Evolutionary conservation across 768 basidiomycete species (phyloP), one percentile per base, ranked within the genome.

Genomic region (Agaricus sinodeliciosus): DNA sequence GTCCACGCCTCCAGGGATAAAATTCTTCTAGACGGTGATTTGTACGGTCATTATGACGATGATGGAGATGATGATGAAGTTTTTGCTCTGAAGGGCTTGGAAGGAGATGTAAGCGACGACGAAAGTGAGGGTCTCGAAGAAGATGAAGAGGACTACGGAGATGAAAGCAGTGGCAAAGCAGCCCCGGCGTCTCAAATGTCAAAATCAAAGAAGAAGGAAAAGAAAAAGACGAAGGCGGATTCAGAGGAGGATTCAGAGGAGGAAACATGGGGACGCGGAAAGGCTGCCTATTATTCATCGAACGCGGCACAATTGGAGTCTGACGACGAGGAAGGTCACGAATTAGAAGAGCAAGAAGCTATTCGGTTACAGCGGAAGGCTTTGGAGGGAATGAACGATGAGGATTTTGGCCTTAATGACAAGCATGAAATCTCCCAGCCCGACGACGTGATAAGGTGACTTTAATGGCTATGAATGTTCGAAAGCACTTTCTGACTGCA

Each of bases 331-430:
- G 94, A 95, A 66, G 88, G 83, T 31, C 80, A 89, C 61, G 86
- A 88, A 58, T 69, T 95, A 46, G 93, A 97, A 62, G 90, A 91
- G 64, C 83, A 87, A 63, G 94, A 97, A 66, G 90, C 88, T 6
- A 82, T 69, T 59, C 74, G 90, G 53, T 68, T 95, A 42, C 94
- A 95, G 65, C 66, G 70, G 35, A 93, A 90, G 69, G 73, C 79
- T 19, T 76, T 86, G 28, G 85, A 90, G 58, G 77, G 67, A 9
- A 76, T 95, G 74, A 68, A 59, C 8, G 88, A 91, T 41, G 83
- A 79, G 13, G 94, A 97, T 66, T 96, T 90, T 62, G 94, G 94
- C 9, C 70, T 97, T 40, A 79, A 75, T 22, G 90, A 87, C 57
- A 65, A 71, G 37, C 66, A 75, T 16, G 78, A 82, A 51, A 51